These are phyloP conservation scores for Aaosphaeria pasadenensis DNA, from an alignment of 2,329 filamentous ascomycete species.

Conservation along the genomic window DNA sequence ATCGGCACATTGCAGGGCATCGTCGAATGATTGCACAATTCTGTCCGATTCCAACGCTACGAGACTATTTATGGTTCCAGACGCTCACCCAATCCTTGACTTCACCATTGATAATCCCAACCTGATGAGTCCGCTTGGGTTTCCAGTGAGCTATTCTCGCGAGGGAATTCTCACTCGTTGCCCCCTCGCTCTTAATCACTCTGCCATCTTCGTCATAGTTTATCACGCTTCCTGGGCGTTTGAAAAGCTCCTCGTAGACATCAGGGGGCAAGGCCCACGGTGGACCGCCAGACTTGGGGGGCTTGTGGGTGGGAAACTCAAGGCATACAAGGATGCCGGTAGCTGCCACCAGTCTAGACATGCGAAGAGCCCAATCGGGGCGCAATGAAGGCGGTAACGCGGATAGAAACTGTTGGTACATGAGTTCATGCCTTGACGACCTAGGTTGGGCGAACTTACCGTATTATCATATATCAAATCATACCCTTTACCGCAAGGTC, in stretches of 20 bases:
- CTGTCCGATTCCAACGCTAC: neutral
- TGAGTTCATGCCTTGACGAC: neutral
- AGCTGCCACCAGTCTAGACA: constrained; percentile 52
- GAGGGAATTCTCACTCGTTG: constrained; percentile 40
- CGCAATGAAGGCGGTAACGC: constrained; percentile 55
- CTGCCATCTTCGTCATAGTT: constrained; percentile 57
- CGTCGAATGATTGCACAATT: neutral
- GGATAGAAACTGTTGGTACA: constrained; percentile 55
- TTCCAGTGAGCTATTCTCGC: constrained; percentile 52
- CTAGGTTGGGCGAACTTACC: constrained; percentile 35
- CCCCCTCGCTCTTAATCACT: constrained; percentile 46
- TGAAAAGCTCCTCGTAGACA: constrained; percentile 70
- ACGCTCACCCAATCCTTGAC: constrained; percentile 49
- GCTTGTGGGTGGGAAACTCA: constrained; percentile 75
- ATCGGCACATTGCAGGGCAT: too few relatives aligned
- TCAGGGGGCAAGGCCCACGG: constrained; percentile 68
- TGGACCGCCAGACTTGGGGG: constrained; percentile 63
- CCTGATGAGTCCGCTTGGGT: constrained; percentile 55
- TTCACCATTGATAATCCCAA: constrained; percentile 45
- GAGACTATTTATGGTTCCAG: constrained; percentile 39
- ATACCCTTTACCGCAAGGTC: constrained; percentile 47
- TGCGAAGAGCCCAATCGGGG: constrained; percentile 57
- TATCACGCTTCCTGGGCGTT: constrained; percentile 65
- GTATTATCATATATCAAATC: constrained; percentile 67
- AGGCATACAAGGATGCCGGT: constrained; percentile 60